A percentile compares a stretch with the other conserved stretches of the same genome.
Conservation (phyloP, 1,139 yeast genomes). For the Kodamaea anthophila region DNA sequence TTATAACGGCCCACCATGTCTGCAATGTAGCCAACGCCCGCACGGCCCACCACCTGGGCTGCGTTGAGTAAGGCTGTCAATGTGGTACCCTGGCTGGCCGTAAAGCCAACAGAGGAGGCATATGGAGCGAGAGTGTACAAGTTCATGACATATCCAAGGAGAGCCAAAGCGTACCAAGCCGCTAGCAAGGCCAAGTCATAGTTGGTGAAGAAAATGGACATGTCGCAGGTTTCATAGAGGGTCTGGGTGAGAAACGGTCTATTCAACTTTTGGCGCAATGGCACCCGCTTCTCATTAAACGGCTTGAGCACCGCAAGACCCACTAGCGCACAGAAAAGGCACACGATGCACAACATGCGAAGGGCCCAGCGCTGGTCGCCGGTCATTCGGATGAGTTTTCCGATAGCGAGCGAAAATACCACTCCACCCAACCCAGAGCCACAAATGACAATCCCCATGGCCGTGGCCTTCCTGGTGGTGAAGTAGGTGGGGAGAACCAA, state of each 20-base stretch:
- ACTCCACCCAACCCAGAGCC: conserved; percentile 70
- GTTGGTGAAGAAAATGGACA: conserved; percentile 22
- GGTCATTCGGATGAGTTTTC: conserved; percentile 40
- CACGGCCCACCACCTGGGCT: conserved; percentile 64
- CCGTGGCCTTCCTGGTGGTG: conserved; percentile 47
- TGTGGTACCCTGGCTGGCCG: conserved; percentile 49
- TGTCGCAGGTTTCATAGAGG: conserved; percentile 22
- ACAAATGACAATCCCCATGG: conserved; percentile 53
- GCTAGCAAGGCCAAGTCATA: conserved; percentile 39
- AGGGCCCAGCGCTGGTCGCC: conserved; percentile 65
- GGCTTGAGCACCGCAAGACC: conserved; percentile 39
- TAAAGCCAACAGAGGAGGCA: conserved; percentile 54
- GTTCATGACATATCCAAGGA: conserved; percentile 54
- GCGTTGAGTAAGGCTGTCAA: conserved; percentile 59
- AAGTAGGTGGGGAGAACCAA: conserved; percentile 61
- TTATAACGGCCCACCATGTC: conserved; percentile 58
- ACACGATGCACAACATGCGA: conserved; percentile 50
- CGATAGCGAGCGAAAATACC: conserved; percentile 44
- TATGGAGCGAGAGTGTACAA: conserved; percentile 58
- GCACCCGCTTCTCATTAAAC: conserved; percentile 31
- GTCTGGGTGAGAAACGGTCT: conserved; percentile 16
- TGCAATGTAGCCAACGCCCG: conserved; percentile 51
- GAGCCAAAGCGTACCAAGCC: conserved; percentile 51
- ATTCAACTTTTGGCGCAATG: conserved; percentile 18
- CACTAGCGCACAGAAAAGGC: conserved; percentile 34